Conservation (phyloP, 306 rosid species). For the Quercus variabilis region DNA sequence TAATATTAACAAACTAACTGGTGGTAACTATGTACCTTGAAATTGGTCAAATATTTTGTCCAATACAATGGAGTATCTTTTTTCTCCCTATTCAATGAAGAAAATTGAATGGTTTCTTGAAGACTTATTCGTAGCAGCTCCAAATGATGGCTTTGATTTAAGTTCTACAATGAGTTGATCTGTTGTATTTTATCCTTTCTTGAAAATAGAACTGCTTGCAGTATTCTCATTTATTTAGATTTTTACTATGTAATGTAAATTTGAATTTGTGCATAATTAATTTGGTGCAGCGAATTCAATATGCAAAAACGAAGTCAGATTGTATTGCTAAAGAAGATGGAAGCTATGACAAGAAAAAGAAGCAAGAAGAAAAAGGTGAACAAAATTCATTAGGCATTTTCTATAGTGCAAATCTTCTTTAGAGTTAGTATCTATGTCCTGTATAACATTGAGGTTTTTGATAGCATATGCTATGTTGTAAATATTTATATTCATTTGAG, state of each 20-base stretch:
- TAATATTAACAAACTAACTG: background rate
- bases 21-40: background rate
- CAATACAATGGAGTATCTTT: background rate
- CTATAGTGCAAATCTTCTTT: background rate
- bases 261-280: conserved; percentile 12
- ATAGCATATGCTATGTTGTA: background rate
- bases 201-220: background rate
- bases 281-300: conserved; percentile 80
- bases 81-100: background rate
- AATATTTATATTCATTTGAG: conserved; percentile 5
- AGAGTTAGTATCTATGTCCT: background rate
- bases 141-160: background rate
- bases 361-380: conserved; percentile 95
- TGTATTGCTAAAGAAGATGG: conserved; percentile 96
- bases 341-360: conserved; percentile 90
- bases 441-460: background rate
- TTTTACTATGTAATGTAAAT: background rate
- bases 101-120: background rate
- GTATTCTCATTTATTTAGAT: conserved; percentile 10
- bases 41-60: background rate
- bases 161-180: background rate
- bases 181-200: background rate
- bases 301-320: conserved; percentile 92
- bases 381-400: conserved; percentile 5
- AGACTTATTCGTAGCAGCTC: background rate